A percentile compares a stretch with the other conserved stretches of the same genome.
Evolutionary conservation across 768 basidiomycete species (phyloP).

Genomic region (Dacryopinax primogenitus): DNA sequence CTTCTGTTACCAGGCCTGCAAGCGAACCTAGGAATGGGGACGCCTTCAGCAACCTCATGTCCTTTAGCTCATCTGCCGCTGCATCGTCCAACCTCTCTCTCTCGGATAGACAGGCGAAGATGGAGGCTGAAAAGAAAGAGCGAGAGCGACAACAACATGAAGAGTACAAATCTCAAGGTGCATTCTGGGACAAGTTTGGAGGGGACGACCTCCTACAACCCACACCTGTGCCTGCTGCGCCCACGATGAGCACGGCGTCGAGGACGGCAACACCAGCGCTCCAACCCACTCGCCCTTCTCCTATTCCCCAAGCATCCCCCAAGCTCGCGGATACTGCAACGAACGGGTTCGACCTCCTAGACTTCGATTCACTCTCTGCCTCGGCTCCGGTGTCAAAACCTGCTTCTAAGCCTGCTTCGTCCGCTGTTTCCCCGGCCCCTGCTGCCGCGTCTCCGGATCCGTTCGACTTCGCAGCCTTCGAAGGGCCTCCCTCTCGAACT

Average conservation of each 20-base stretch:
- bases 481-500: background rate
- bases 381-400: background rate
- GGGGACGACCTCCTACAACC: conserved; percentile 7
- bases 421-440: background rate
- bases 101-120: background rate
- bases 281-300: background rate
- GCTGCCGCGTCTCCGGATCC: conserved; percentile 15
- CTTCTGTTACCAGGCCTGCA: background rate
- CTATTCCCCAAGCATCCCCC: background rate
- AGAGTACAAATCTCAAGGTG: conserved; percentile 10
- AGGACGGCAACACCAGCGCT: background rate
- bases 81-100: background rate
- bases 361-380: conserved; percentile 11
- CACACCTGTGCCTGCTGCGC: background rate
- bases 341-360: conserved; percentile 14
- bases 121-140: background rate
- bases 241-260: background rate
- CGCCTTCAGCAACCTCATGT: conserved; percentile 1
- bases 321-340: background rate
- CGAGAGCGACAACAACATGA: background rate
- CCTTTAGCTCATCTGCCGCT: background rate
- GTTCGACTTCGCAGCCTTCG: conserved; percentile 22
- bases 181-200: conserved; percentile 16
- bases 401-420: too few relatives aligned
- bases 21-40: background rate